Conservation (phyloP, 1,284 basidiomycete species). For the Mycena citricolor region DNA sequence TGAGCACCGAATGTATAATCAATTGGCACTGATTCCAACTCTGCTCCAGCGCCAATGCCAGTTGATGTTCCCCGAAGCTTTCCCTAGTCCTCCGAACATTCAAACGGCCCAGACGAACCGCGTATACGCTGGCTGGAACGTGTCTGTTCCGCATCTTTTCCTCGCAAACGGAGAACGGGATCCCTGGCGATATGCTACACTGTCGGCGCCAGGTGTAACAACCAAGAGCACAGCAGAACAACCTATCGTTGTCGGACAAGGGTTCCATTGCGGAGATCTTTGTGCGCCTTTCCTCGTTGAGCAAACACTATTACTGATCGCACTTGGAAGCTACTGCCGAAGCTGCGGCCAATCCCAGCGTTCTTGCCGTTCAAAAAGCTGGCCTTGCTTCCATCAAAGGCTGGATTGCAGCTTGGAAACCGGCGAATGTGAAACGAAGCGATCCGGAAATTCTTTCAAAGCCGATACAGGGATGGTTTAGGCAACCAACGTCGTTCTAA, state of each 20-base stretch:
- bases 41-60: constrained; percentile 53
- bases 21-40: neutral
- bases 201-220: constrained; percentile 55
- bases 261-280: constrained; percentile 70
- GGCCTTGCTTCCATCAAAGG: constrained; percentile 39
- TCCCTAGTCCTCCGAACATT: constrained; percentile 39
- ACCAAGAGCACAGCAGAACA: constrained; percentile 50
- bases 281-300: constrained; percentile 29
- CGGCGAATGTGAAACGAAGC: too few species aligned
- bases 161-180: constrained; percentile 70
- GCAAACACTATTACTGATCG: neutral
- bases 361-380: constrained; percentile 52
- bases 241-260: constrained; percentile 56
- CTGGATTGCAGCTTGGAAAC: constrained; percentile 22
- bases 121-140: constrained; percentile 62
- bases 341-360: constrained; percentile 48
- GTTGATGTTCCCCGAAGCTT: constrained; percentile 57
- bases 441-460: too few species aligned
- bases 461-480: too few species aligned
- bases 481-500: too few species aligned
- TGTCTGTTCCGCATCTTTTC: constrained; percentile 57
- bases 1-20: neutral
- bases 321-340: constrained; percentile 10
- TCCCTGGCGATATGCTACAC: constrained; percentile 71
- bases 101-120: constrained; percentile 42